Conservation (phyloP, 1,284 basidiomycete species). For the Irpex rosettiformis region DNA sequence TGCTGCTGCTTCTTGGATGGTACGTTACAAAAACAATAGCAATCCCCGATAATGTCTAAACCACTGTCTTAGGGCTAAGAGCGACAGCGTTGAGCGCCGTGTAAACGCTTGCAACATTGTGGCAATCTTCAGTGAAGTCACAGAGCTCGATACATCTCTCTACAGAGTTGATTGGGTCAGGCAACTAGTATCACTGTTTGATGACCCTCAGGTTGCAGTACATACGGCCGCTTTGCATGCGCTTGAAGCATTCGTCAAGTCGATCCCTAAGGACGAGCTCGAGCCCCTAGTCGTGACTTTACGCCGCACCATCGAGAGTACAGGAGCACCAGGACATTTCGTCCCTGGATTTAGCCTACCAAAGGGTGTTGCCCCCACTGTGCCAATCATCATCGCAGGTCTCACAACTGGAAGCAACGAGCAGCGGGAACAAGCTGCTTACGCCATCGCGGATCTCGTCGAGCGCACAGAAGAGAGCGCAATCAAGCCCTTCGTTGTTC, state of each 20-base stretch:
- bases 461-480: slow-evolving; percentile 85
- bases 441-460: slow-evolving; percentile 92
- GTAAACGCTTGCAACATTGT: slow-evolving; percentile 80
- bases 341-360: slow-evolving; percentile 90
- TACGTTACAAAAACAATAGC: slow-evolving; percentile 34
- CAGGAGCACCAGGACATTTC: slow-evolving; percentile 73
- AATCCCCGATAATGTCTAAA: slow-evolving; percentile 7
- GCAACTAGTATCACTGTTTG: slow-evolving; percentile 84
- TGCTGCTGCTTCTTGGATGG: slow-evolving; percentile 90
- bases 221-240: slow-evolving; percentile 84
- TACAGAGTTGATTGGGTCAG: slow-evolving; percentile 96
- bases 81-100: slow-evolving; percentile 66
- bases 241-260: slow-evolving; percentile 88
- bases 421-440: slow-evolving; percentile 89
- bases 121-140: slow-evolving; percentile 78
- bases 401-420: slow-evolving; percentile 81
- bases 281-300: slow-evolving; percentile 88
- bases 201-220: slow-evolving; percentile 74
- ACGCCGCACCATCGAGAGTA: slow-evolving; percentile 84
- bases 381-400: slow-evolving; percentile 89
- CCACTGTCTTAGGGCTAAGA: slow-evolving; percentile 63
- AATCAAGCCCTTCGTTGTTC: slow-evolving; percentile 96
- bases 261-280: slow-evolving; percentile 89
- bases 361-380: slow-evolving; percentile 86
- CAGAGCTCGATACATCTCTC: slow-evolving; percentile 73